A percentile compares a stretch with the other conserved stretches of the same genome.
Evolutionary conservation across 768 basidiomycete genomes (phyloP).

Genomic region (Ramaria sp.): DNA sequence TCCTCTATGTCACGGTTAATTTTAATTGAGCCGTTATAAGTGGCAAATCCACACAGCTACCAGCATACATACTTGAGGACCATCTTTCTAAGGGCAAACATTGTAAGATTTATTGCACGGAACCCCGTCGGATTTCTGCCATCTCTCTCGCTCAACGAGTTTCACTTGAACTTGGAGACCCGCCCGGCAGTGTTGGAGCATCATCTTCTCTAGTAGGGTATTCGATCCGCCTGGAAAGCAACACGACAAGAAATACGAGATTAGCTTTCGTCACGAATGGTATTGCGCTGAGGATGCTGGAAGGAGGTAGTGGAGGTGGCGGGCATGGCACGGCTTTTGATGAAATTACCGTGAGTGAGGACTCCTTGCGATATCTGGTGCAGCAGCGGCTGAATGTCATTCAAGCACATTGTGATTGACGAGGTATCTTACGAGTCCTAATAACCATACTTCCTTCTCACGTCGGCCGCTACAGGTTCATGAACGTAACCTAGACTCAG

Average conservation of each 20-base stretch:
- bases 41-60: slow-evolving; percentile 96
- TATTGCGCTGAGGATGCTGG: slow-evolving; percentile 95
- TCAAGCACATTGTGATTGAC: slow-evolving; percentile 87
- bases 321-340: slow-evolving; percentile 78
- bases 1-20: slow-evolving; percentile 12
- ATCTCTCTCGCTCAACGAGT: slow-evolving; percentile 94
- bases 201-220: slow-evolving; percentile 79
- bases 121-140: slow-evolving; percentile 91
- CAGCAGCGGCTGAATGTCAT: not conserved
- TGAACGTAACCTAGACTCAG: slow-evolving; percentile 93
- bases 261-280: slow-evolving; percentile 87
- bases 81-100: slow-evolving; percentile 66
- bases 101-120: slow-evolving; percentile 91
- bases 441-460: not conserved
- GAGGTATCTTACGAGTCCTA: slow-evolving; percentile 44
- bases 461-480: slow-evolving; percentile 48
- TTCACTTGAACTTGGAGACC: slow-evolving; percentile 85
- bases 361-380: slow-evolving; percentile 3
- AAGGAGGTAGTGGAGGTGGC: slow-evolving; percentile 59
- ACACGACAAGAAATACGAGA: slow-evolving; percentile 67
- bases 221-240: slow-evolving; percentile 86
- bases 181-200: slow-evolving; percentile 67
- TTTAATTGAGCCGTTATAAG: slow-evolving; percentile 27
- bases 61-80: slow-evolving; percentile 87
- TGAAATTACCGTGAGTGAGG: slow-evolving; percentile 78